Evolutionary conservation across 2,329 filamentous ascomycete species (phyloP).

Genomic region (Byssothecium circinans): DNA sequence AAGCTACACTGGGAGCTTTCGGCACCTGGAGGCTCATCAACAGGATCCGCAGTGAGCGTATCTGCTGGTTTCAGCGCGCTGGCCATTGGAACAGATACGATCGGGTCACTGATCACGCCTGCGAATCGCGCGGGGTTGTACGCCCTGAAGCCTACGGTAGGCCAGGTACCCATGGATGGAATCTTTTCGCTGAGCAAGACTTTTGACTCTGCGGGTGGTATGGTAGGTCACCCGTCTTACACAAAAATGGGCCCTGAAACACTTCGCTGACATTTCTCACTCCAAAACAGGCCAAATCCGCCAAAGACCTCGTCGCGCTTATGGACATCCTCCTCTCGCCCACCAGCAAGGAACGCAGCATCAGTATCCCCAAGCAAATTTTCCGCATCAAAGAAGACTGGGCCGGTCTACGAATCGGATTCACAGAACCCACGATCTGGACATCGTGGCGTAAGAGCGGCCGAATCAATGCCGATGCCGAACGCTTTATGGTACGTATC

Average conservation of each 20-base stretch:
- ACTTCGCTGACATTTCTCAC: background rate
- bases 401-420: slow-evolving; percentile 35
- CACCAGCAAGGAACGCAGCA: slow-evolving; percentile 28
- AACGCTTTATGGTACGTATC: slow-evolving; percentile 40
- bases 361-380: slow-evolving; percentile 21
- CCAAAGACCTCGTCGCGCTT: slow-evolving; percentile 39
- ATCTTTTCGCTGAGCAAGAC: slow-evolving; percentile 39
- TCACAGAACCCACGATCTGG: slow-evolving; percentile 42
- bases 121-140: slow-evolving; percentile 45
- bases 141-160: slow-evolving; percentile 43
- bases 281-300: slow-evolving; percentile 32
- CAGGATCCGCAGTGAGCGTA: slow-evolving; percentile 44
- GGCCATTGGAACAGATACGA: slow-evolving; percentile 45
- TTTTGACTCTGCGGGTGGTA: slow-evolving; percentile 39
- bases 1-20: slow-evolving; percentile 42
- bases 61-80: slow-evolving; percentile 47
- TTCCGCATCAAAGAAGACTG: slow-evolving; percentile 40
- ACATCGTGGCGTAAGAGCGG: slow-evolving; percentile 38
- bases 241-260: background rate
- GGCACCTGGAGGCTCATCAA: slow-evolving; percentile 40
- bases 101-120: slow-evolving; percentile 45
- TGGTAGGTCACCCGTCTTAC: slow-evolving; percentile 20
- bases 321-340: slow-evolving; percentile 39
- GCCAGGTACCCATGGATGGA: slow-evolving; percentile 40
- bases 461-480: slow-evolving; percentile 39